These are phyloP conservation scores for Pythium sp. DNA, from an alignment of 352 stramenopile genomes.

Conservation along the genomic window DNA sequence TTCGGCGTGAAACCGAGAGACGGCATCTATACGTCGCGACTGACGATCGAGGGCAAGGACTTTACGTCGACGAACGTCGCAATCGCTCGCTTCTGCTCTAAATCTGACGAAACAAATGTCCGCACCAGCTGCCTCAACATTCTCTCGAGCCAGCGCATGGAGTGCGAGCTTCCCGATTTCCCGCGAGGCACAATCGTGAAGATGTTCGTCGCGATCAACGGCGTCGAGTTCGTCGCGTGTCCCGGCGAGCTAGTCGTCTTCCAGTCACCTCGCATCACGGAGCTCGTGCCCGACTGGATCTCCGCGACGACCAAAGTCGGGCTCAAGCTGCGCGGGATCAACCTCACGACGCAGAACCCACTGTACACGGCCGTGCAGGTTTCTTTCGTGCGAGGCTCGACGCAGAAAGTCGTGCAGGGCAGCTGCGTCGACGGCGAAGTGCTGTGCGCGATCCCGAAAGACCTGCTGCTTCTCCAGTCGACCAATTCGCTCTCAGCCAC, in stretches of 20 bases:
- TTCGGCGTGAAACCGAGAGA: constrained; percentile 41
- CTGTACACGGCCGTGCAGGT: constrained; percentile 30
- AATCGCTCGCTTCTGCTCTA: constrained; percentile 42
- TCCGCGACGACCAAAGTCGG: constrained; percentile 28
- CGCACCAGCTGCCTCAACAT: constrained; percentile 34
- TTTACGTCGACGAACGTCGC: constrained; percentile 54
- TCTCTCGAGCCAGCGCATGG: constrained; percentile 44
- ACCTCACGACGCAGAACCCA: constrained; percentile 39
- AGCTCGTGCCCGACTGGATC: constrained; percentile 58
- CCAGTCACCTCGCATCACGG: constrained; percentile 50
- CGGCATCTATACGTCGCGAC: constrained; percentile 55
- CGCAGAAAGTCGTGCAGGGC: constrained; percentile 22
- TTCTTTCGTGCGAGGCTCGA: constrained; percentile 32
- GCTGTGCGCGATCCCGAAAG: constrained; percentile 31
- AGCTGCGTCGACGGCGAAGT: constrained; percentile 37
- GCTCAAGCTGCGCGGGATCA: constrained; percentile 50
- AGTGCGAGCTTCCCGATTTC: constrained; percentile 62
- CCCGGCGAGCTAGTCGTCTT: constrained; percentile 52
- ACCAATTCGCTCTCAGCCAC: not conserved
- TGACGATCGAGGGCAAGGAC: constrained; percentile 49
- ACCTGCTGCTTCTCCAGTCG: constrained; percentile 19
- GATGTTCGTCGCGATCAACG: constrained; percentile 60
- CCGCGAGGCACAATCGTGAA: constrained; percentile 44
- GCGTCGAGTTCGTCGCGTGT: constrained; percentile 55
- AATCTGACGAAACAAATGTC: constrained; percentile 28